Base-by-base conservation (phyloP, 2,329 filamentous ascomycete genomes). In the Colletotrichum sp. region DNA sequence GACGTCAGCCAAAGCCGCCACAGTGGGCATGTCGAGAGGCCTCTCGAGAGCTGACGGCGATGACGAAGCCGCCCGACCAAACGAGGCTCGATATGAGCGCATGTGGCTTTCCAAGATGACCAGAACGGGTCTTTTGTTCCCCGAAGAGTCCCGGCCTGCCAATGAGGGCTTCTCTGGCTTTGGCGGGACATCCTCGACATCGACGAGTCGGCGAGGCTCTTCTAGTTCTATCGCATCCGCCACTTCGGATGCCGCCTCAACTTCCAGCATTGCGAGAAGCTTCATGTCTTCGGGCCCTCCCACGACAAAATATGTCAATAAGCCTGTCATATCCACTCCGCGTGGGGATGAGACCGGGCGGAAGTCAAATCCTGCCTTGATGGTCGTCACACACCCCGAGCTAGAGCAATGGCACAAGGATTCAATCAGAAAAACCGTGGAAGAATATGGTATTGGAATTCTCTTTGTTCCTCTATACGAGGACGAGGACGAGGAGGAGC, bases 91-190 rank as follows among this genome's bases (percentile, higher is more conserved):
- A 6, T 82, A 83, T 59, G 81, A 80, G 72, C 79, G 82, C 49
- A 82, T 83, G 81, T 83, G 82, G 82, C 78, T 83, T 9, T 79
- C 79, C 6, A 83, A 82, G 69, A 80, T 83, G 81, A 83, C 80
- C 4, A 63, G 82, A 6, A 83, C 82, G 0, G 82, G 82, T 1
- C 75, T 79, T 13, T 71, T 83, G 30, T 83, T 83, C 67, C 82
- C 82, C 8, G 82, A 83, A 21, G 82, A 82, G 67, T 83, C 82
- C 2, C 71, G 80, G 16, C 79, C 82, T 8, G 82, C 82, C 4
- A 80, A 67, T 18, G 79, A 80, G 21, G 81, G 79, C 4, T 83
- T 82, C 77, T 79, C 79, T n/a, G 82, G 81, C 2, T 83, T 83
- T 65, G 81, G 82, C 15, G 81, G 80, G 21, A 24, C 75, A 16